Percentiles rank a stretch among this genome's conserved stretches.
Conservation (phyloP, 495 filamentous ascomycete genomes). For the Penicillium steckii region DNA sequence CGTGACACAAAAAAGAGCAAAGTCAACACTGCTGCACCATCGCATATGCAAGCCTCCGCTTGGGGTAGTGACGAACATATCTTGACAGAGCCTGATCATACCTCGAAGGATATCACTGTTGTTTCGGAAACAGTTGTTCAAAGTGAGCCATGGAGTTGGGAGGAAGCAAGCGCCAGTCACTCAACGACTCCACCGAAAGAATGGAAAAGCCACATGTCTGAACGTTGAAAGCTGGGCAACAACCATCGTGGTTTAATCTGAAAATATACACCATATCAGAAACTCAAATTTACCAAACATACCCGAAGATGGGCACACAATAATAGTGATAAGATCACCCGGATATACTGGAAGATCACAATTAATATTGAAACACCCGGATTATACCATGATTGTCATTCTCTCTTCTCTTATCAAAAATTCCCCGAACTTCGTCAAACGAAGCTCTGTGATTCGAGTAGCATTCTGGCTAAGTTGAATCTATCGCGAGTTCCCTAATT, state of each 20-base stretch:
- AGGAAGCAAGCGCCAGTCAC: not conserved
- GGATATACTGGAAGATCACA: no score
- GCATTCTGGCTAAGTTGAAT: no score
- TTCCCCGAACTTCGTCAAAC: no score
- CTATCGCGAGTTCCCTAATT: no score
- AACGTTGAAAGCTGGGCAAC: not conserved
- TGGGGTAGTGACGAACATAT: constrained; percentile 36
- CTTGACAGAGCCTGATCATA: constrained; percentile 8
- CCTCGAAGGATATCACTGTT: constrained; percentile 28
- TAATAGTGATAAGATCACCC: no score
- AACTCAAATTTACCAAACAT: no score
- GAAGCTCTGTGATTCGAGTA: no score
- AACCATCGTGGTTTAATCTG: not conserved
- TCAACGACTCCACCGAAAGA: constrained; percentile 14
- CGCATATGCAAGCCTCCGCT: constrained; percentile 16
- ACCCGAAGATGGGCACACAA: no score
- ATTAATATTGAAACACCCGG: no score
- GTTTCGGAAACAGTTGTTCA: constrained; percentile 32
- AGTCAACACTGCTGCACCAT: constrained; percentile 5
- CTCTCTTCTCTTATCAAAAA: no score
- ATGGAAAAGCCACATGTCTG: constrained; percentile 6
- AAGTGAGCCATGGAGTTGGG: constrained; percentile 20
- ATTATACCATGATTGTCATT: no score
- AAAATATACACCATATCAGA: no score
- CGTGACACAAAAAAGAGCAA: constrained; percentile 16